Percentiles rank a stretch among this genome's conserved stretches.
These are phyloP conservation scores for Phyllosticta capitalensis DNA, from an alignment of 2,329 filamentous ascomycete species.

Conservation along the genomic window DNA sequence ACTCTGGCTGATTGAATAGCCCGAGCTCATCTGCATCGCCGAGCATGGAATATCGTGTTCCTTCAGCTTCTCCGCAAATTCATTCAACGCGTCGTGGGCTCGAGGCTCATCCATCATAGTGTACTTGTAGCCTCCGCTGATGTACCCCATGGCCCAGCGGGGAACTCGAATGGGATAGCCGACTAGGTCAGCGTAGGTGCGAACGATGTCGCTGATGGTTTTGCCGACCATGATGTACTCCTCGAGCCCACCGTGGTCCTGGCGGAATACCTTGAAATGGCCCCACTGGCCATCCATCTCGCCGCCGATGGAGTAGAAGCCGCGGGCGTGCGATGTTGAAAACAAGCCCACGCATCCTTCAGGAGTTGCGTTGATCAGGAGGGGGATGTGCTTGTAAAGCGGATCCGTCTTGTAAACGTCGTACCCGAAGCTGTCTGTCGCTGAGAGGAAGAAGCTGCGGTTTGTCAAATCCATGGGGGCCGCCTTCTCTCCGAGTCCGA, in stretches of 20 bases:
- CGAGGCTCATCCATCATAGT: constrained; percentile 48
- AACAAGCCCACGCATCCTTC: constrained; percentile 57
- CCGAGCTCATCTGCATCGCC: constrained; percentile 62
- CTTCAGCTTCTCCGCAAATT: constrained; percentile 52
- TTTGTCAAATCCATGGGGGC: constrained; percentile 64
- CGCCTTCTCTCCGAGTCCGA: constrained; percentile 63
- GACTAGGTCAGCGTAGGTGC: constrained; percentile 56
- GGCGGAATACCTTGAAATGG: constrained; percentile 63
- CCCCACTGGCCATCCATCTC: constrained; percentile 72
- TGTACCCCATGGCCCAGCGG: constrained; percentile 63
- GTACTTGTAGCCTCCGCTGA: constrained; percentile 58
- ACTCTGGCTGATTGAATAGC: constrained; percentile 58
- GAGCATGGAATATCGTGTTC: constrained; percentile 60
- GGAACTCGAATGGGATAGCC: constrained; percentile 60
- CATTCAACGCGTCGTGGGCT: constrained; percentile 47
- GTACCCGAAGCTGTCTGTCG: constrained; percentile 63
- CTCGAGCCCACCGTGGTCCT: constrained; percentile 62
- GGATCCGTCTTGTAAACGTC: constrained; percentile 62
- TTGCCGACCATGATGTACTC: constrained; percentile 60
- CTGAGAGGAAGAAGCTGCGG: constrained; percentile 55
- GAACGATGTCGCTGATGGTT: constrained; percentile 57
- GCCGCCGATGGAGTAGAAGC: constrained; percentile 56
- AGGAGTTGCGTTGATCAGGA: constrained; percentile 59
- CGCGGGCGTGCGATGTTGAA: constrained; percentile 56
- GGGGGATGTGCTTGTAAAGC: constrained; percentile 65